Evolutionary conservation across 1,284 basidiomycete genomes (phyloP).

Genomic region (Neonothopanus nambi): DNA sequence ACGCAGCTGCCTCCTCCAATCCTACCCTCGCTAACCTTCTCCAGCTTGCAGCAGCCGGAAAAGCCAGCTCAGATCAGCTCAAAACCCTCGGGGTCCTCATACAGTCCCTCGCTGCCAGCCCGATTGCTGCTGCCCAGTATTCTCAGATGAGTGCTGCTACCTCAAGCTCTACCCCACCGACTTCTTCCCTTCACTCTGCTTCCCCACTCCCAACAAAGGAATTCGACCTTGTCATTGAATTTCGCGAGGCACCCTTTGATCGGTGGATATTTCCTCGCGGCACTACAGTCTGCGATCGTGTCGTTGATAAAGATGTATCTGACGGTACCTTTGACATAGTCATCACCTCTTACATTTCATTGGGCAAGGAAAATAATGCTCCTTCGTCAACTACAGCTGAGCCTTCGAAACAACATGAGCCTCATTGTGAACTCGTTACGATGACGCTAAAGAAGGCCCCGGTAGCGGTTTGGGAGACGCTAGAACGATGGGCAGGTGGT

Average conservation of each 20-base stretch:
- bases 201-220: slow-evolving; percentile 40
- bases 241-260: slow-evolving; percentile 58
- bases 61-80: slow-evolving; percentile 60
- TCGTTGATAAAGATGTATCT: slow-evolving; percentile 14
- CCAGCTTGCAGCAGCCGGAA: slow-evolving; percentile 56
- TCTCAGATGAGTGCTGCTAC: neutral
- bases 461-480: slow-evolving; percentile 49
- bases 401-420: neutral
- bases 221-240: slow-evolving; percentile 71
- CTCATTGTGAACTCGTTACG: slow-evolving; percentile 37
- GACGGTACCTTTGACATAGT: slow-evolving; percentile 36
- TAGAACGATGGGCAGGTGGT: slow-evolving; percentile 59
- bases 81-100: slow-evolving; percentile 65
- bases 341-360: slow-evolving; percentile 40
- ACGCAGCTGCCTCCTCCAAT: slow-evolving; percentile 60
- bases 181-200: slow-evolving; percentile 18
- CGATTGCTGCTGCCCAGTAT: slow-evolving; percentile 7
- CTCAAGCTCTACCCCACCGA: neutral
- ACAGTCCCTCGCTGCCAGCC: slow-evolving; percentile 45
- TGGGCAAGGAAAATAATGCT: slow-evolving; percentile 15
- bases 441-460: slow-evolving; percentile 49
- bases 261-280: slow-evolving; percentile 67
- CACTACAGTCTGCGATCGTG: slow-evolving; percentile 46
- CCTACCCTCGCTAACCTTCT: slow-evolving; percentile 64
- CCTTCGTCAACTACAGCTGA: neutral